These are phyloP conservation scores for Phyllosticta ampelicida DNA, from an alignment of 2,329 filamentous ascomycete species.

Conservation along the genomic window DNA sequence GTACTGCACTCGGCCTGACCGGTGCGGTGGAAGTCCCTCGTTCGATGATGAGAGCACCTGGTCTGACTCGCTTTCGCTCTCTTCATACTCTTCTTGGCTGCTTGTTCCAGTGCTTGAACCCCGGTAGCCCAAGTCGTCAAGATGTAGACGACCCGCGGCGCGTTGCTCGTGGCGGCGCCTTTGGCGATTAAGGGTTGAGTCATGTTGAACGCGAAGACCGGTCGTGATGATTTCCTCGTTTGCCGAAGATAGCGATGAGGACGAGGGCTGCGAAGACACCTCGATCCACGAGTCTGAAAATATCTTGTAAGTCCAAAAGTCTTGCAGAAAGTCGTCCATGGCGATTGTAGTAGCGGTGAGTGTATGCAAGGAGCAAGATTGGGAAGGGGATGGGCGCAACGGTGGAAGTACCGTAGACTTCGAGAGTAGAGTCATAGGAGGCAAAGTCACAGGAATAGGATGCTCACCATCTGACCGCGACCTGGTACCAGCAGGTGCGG, in stretches of 20 bases:
- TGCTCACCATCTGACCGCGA: constrained; percentile 10
- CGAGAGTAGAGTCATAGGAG: background rate
- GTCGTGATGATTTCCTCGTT: constrained; percentile 88
- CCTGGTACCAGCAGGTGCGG: constrained; percentile 7
- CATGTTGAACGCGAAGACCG: constrained; percentile 64
- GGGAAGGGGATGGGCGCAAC: background rate
- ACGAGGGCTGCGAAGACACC: constrained; percentile 83
- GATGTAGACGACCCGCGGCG: constrained; percentile 22
- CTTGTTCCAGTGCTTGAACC: constrained; percentile 41
- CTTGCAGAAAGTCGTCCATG: constrained; percentile 10
- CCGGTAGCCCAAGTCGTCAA: constrained; percentile 20
- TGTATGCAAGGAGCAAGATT: background rate
- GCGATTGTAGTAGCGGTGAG: background rate
- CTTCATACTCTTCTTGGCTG: constrained; percentile 90
- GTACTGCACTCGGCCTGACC: constrained; percentile 17
- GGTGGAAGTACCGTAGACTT: background rate
- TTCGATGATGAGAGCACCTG: constrained; percentile 54
- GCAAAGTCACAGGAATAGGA: background rate
- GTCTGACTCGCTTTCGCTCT: constrained; percentile 85
- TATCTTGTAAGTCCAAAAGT: constrained; percentile 10
- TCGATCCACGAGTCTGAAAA: constrained; percentile 82
- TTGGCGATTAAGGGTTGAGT: constrained; percentile 52
- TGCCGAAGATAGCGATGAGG: constrained; percentile 75
- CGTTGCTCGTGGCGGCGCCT: constrained; percentile 29
- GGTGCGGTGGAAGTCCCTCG: constrained; percentile 39